These are phyloP conservation scores for Isabelozyma gotoi DNA, from an alignment of 805 yeast species.

Conservation along the genomic window DNA sequence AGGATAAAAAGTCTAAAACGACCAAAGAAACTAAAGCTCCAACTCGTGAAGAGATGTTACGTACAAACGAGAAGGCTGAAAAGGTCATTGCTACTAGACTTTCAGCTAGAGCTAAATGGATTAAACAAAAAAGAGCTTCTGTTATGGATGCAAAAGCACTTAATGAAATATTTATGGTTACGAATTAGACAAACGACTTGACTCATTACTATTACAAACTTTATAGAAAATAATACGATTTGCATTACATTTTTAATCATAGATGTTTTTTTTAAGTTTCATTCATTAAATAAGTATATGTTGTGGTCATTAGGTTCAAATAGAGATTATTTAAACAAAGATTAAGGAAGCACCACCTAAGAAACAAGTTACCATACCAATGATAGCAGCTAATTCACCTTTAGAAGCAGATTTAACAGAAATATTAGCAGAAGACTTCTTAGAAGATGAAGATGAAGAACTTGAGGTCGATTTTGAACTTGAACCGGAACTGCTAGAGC, in stretches of 20 bases:
- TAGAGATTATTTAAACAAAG: constrained; percentile 12
- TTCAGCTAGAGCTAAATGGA: constrained; percentile 81
- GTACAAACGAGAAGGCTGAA: constrained; percentile 13
- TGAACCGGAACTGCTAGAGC: constrained; percentile 18
- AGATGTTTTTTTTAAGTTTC: no score
- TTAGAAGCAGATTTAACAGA: constrained; percentile 24
- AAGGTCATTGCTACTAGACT: constrained; percentile 32
- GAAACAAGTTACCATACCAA: constrained; percentile 35
- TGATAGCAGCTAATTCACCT: constrained; percentile 31
- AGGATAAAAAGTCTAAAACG: constrained; percentile 28
- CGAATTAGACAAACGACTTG: constrained; percentile 33
- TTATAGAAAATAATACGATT: background rate
- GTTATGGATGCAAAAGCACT: constrained; percentile 86
- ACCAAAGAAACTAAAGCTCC: constrained; percentile 16
- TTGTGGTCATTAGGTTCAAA: background rate
- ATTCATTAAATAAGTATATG: background rate
- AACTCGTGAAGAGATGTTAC: constrained; percentile 23
- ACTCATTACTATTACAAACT: background rate
- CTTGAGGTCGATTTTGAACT: constrained; percentile 18
- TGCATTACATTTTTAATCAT: no score
- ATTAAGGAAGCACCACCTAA: constrained; percentile 45
- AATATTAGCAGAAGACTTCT: constrained; percentile 16
- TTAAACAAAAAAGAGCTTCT: constrained; percentile 87
- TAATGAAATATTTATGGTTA: constrained; percentile 90
- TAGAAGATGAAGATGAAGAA: constrained; percentile 23